Evolutionary conservation across 768 basidiomycete species (phyloP).

Genomic region (Pluteus cervinus): DNA sequence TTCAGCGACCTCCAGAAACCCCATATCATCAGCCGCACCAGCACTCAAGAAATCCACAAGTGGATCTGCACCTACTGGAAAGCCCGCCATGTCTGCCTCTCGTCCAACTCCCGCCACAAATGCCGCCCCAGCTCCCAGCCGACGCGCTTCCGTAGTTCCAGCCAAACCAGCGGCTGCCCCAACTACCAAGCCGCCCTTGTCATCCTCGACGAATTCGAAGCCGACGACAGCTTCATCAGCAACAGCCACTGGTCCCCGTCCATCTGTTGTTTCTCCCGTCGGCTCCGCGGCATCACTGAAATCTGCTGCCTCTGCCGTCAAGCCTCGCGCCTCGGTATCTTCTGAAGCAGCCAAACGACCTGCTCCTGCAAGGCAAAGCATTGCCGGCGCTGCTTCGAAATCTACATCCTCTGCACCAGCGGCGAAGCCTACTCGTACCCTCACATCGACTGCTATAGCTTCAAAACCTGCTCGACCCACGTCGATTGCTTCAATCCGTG

Average conservation of each 20-base stretch:
- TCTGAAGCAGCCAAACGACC: conserved; percentile 54
- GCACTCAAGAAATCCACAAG: conserved; percentile 35
- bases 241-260: conserved; percentile 28
- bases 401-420: conserved; percentile 29
- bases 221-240: conserved; percentile 24
- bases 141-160: conserved; percentile 41
- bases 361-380: conserved; percentile 34
- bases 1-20: conserved; percentile 17
- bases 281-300: conserved; percentile 43
- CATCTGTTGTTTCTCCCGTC: conserved; percentile 52
- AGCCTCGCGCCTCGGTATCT: conserved; percentile 64
- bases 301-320: conserved; percentile 30
- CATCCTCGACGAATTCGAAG: conserved; percentile 34
- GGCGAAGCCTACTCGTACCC: conserved; percentile 19
- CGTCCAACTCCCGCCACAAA: conserved; percentile 25
- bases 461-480: conserved; percentile 40
- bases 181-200: conserved; percentile 28
- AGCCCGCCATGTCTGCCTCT: conserved; percentile 28
- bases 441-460: conserved; percentile 25
- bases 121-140: conserved; percentile 28
- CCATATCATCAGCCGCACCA: conserved; percentile 6
- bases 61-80: conserved; percentile 28
- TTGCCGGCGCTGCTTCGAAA: conserved; percentile 26
- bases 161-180: conserved; percentile 28
- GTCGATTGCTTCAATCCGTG: conserved; percentile 73